These are phyloP conservation scores for Iris pallida DNA, from an alignment of 116 monocot genomes.

Conservation along the genomic window DNA sequence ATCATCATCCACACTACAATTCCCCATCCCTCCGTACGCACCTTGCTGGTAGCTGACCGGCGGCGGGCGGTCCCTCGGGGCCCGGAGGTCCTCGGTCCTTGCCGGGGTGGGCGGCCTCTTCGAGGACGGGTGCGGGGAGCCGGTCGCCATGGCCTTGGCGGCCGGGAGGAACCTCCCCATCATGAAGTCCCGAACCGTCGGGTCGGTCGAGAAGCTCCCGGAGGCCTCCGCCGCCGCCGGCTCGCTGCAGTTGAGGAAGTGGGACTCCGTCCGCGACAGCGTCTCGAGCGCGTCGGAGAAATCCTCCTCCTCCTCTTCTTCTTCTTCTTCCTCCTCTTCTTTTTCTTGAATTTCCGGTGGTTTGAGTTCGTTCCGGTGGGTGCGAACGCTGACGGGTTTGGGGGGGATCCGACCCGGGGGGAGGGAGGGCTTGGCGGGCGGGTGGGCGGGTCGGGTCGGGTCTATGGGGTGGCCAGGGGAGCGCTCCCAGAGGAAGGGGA, in stretches of 20 bases:
- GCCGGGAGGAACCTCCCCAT: slow-evolving; percentile 85
- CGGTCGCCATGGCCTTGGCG: slow-evolving; percentile 61
- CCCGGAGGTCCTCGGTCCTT: background rate
- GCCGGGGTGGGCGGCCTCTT: slow-evolving; percentile 15
- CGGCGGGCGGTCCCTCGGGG: too few species aligned
- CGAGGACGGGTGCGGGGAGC: slow-evolving; percentile 31
- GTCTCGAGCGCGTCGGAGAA: slow-evolving; percentile 64
- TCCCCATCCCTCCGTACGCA: too few species aligned
- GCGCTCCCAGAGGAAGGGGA: slow-evolving; percentile 22
- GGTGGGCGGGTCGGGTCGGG: background rate
- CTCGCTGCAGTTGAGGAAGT: slow-evolving; percentile 73
- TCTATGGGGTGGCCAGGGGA: slow-evolving; percentile 11
- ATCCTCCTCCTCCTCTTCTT: slow-evolving; percentile 34
- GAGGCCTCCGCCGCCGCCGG: background rate
- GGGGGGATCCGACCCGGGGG: background rate
- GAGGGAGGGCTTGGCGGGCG: slow-evolving; percentile 12
- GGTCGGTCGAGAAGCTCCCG: slow-evolving; percentile 28
- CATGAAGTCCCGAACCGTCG: slow-evolving; percentile 56
- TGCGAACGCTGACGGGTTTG: background rate
- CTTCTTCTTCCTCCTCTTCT: background rate
- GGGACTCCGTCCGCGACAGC: slow-evolving; percentile 59
- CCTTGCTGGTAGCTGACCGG: too few species aligned
- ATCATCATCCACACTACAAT: background rate
- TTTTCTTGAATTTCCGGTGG: background rate
- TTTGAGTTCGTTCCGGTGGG: background rate